Evolutionary conservation across 2,329 filamentous ascomycete species (phyloP), one percentile per base, ranked within the genome.

Genomic region (Penicillium glabrum): DNA sequence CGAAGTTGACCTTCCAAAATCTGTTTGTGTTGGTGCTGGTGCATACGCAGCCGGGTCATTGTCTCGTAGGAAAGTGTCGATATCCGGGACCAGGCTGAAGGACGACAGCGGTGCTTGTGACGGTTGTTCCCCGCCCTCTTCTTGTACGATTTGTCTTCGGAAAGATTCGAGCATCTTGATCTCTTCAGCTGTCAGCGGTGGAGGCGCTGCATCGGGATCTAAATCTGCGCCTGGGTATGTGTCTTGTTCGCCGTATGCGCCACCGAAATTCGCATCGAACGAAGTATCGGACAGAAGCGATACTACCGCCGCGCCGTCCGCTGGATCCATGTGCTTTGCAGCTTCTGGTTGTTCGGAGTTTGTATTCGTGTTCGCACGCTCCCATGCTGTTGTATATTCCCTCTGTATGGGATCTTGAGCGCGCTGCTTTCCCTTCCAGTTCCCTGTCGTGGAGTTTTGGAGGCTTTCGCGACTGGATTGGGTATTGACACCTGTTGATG

Each of bases 251-350:
- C 19, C 6, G 44, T 59, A 41, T 23, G 39, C 57, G 13, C 48
- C 23, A 24, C 57, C 58, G 33, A 58, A 58, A 24, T 51, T 56
- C 4, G 61, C 59, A 16, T 72, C 67, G 51, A 76, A 76, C 27
- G 64, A 65, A 19, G 63, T 35, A 37, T 71, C 62, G 2, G 68
- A 58, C 10, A 81, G 71, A 26, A 81, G 66, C n/a, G 66, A 64
- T 10, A 77, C 51, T 5, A 81, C 77, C 4, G 70, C 78, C 35
- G 68, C 61, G 26, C 79, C 79, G 61, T 81, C 79, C 14, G 71
- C 63, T 10, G 53, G 27, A 14, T 19, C n/a, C 21, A 53, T 26
- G 26, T 35, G 23, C 19, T 51, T 11, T 43, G 37, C 13, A 8
- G 33, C 21, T 35, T 24, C 49, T 11, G 23, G 7, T 19, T 39